phyloP scores from a whole-genome alignment of 768 basidiomycete species.

The Boletus vermiculosoides region DNA sequence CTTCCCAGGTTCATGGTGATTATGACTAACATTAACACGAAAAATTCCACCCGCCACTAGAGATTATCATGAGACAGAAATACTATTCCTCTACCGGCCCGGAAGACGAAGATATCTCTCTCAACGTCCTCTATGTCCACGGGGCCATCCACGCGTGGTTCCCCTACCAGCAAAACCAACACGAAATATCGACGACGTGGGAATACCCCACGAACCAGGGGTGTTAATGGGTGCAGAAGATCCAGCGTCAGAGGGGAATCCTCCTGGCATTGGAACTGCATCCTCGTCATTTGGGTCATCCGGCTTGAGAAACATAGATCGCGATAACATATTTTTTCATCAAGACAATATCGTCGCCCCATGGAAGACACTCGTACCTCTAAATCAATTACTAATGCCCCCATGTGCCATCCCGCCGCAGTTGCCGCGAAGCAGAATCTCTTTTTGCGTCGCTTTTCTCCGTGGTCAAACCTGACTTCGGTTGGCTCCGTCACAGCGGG shows the following conservation, averaged over 20 bases:
- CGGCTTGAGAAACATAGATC: slow-evolving; percentile 16
- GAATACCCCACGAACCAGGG: slow-evolving; percentile 17
- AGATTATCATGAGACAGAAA: neutral
- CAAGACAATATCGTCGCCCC: neutral
- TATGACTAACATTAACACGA: slow-evolving; percentile 16
- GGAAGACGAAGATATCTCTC: neutral
- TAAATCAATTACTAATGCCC: slow-evolving; percentile 83
- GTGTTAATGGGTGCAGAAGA: slow-evolving; percentile 13
- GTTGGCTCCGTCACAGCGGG: slow-evolving; percentile 58
- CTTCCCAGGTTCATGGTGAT: slow-evolving; percentile 14
- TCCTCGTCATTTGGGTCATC: slow-evolving; percentile 38
- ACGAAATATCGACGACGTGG: slow-evolving; percentile 39
- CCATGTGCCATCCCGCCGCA: slow-evolving; percentile 90
- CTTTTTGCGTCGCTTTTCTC: slow-evolving; percentile 46
- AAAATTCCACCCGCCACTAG: slow-evolving; percentile 3
- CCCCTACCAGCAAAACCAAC: slow-evolving; percentile 63
- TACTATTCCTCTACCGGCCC: slow-evolving; percentile 10
- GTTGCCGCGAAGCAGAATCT: slow-evolving; percentile 79
- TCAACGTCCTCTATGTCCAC: slow-evolving; percentile 18
- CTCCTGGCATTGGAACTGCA: slow-evolving; percentile 33
- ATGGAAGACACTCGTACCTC: slow-evolving; percentile 45
- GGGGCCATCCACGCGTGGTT: slow-evolving; percentile 25
- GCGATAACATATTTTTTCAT: neutral
- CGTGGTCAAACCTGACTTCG: slow-evolving; percentile 70
- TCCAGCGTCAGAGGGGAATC: slow-evolving; percentile 25